Percentiles rank a stretch among this genome's conserved stretches.
Evolutionary conservation across 768 basidiomycete genomes (phyloP).

Genomic region (Tephrocybe sp.): DNA sequence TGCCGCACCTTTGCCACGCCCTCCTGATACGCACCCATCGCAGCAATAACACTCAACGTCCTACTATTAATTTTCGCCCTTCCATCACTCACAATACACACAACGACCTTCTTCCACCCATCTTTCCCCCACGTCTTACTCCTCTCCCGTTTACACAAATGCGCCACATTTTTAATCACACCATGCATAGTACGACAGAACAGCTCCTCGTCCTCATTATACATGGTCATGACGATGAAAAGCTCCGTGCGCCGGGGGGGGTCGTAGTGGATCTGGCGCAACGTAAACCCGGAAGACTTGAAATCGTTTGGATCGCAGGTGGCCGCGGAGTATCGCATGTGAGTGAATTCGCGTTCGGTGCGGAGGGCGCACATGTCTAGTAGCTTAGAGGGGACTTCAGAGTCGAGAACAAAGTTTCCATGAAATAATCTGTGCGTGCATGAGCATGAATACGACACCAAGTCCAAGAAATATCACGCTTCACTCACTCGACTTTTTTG

Average conservation of each 20-base stretch:
- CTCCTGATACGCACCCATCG: slow-evolving; percentile 95
- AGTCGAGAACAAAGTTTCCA: slow-evolving; percentile 92
- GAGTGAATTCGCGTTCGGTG: slow-evolving; percentile 87
- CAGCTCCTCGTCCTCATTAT: slow-evolving; percentile 89
- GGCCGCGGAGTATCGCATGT: slow-evolving; percentile 95
- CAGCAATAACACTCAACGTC: slow-evolving; percentile 82
- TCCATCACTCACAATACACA: slow-evolving; percentile 89
- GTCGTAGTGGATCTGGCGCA: slow-evolving; percentile 90
- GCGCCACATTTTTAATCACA: slow-evolving; percentile 90
- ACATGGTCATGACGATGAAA: slow-evolving; percentile 99
- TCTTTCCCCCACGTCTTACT: slow-evolving; percentile 97
- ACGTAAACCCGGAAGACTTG: slow-evolving; percentile 73
- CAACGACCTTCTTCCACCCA: slow-evolving; percentile 98
- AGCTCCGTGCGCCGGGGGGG: slow-evolving; percentile 89
- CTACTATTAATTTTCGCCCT: slow-evolving; percentile 81
- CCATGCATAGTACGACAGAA: slow-evolving; percentile 95
- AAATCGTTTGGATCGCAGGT: no score
- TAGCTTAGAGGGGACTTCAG: slow-evolving; percentile 86
- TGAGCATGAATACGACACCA: not conserved
- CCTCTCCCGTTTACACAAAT: slow-evolving; percentile 80
- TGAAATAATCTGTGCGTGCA: slow-evolving; percentile 62
- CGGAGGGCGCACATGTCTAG: slow-evolving; percentile 76
- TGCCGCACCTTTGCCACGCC: slow-evolving; percentile 72
- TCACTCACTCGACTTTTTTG: slow-evolving; percentile 82
- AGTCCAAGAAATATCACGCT: not conserved